These are phyloP conservation scores for Hordeum vulgare DNA, from an alignment of 176 grass and related monocot genomes.

Conservation along the genomic window DNA sequence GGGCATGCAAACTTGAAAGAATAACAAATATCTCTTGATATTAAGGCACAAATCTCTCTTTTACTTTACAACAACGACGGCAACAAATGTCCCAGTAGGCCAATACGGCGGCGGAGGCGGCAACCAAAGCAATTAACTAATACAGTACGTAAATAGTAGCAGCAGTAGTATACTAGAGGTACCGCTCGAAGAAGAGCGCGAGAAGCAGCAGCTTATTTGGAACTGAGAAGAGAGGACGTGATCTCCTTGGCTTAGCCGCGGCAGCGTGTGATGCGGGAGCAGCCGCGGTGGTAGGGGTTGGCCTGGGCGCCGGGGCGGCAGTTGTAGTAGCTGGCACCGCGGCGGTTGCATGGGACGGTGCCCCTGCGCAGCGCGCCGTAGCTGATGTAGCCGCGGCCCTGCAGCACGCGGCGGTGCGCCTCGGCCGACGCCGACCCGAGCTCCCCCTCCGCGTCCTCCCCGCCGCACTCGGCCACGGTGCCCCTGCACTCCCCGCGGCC, in stretches of 20 bases:
- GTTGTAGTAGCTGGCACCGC: conserved; percentile 88
- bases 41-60: conserved; percentile 23
- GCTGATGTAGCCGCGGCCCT: conserved; percentile 49
- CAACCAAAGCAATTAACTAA: background rate
- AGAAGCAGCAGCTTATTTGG: conserved; percentile 15
- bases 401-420: conserved; percentile 42
- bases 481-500: conserved; percentile 26
- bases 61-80: conserved; percentile 16
- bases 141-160: background rate
- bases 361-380: conserved; percentile 58
- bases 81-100: conserved; percentile 5
- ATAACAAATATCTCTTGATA: conserved; percentile 22
- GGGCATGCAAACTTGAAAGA: background rate
- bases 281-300: conserved; percentile 74
- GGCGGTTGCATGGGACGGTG: conserved; percentile 59
- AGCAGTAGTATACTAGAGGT: background rate
- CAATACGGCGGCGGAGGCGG: background rate
- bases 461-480: conserved; percentile 39
- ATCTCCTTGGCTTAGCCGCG: conserved; percentile 30
- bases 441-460: conserved; percentile 13
- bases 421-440: conserved; percentile 1
- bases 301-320: conserved; percentile 62
- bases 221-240: background rate
- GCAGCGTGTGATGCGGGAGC: conserved; percentile 76
- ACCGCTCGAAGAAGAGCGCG: background rate